Evolutionary conservation across 2,329 filamentous ascomycete species (phyloP), one percentile per base, ranked within the genome.

Genomic region (Talaromyces pinophilus): DNA sequence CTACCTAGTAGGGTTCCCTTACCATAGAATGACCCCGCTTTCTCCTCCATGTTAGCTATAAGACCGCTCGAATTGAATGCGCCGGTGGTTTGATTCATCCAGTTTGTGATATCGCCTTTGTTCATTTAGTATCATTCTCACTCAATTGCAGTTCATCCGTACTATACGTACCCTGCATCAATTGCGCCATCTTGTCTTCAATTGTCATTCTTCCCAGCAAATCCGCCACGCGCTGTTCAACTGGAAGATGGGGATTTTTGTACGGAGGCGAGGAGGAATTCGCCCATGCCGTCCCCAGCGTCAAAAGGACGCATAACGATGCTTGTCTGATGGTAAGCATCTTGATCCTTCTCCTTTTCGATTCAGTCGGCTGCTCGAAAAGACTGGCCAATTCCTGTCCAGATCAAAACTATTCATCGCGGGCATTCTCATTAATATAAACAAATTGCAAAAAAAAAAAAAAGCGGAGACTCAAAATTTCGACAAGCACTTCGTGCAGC

Each of bases 181-280:
- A 80, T 74, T 92, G 90, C 1, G 88, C 84, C 54, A 87, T 85
- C 79, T 93, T 93, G 67, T 93, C 90, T 72, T 90, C 83, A 64
- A 91, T 84, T 0, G 88, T 91, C 90, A 93, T 93, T 28, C 88
- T 85, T 13, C 85, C 85, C 62, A 93, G 78, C 5, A 93, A 83
- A 74, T 92, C 90, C 10, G 84, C 76, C 11, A 92, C 85, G 67
- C 90, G 83, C 60, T 84, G 85, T 62, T 91, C 87, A 15, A 92
- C 81, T 7, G 86, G 79, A 5, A 87, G 86, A 65, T 81, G 82
- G 5, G 88, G 79, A 73, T 92, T 82, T 74, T 89, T 90, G 82
- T 91, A 91, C 1, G 72, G 65, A 0, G 75, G 75, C 3, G 62
- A 69, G 1, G 28, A 63, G 1, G 28, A 62, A n/a, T 69, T 70